Conservation (phyloP, 345 rosid species). For the Brassica rapa region DNA sequence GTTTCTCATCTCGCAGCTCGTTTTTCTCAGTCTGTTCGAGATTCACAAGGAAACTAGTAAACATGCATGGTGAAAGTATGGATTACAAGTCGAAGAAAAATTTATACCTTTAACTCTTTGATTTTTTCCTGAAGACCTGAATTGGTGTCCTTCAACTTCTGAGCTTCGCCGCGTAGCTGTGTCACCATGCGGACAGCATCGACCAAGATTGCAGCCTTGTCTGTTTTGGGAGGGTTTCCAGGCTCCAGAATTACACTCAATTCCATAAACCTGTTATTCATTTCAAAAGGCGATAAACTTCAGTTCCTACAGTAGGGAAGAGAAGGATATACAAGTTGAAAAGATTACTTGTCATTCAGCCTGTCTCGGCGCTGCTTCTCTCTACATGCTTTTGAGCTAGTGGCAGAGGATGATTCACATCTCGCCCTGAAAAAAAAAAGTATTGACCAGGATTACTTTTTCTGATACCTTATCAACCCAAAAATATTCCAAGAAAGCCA, state of each 20-base stretch:
- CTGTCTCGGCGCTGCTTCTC: constrained; percentile 95
- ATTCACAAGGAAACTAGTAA: constrained; percentile 17
- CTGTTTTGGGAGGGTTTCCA: constrained; percentile 89
- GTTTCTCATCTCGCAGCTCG: constrained; percentile 86
- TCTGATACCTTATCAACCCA: not conserved
- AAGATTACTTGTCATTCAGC: constrained; percentile 85
- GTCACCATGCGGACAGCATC: constrained; percentile 84
- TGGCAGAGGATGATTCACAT: constrained; percentile 55
- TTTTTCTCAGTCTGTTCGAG: constrained; percentile 74
- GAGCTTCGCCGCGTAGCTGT: constrained; percentile 72
- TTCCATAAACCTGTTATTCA: constrained; percentile 72
- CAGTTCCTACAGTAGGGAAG: not conserved
- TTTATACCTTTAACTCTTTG: constrained; percentile 67
- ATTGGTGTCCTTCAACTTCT: constrained; percentile 84
- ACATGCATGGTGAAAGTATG: not conserved
- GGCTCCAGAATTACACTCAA: constrained; percentile 81
- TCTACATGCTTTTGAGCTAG: constrained; percentile 97
- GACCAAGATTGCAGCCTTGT: constrained; percentile 81
- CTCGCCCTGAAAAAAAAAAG: constrained; percentile 48
- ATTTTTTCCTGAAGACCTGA: constrained; percentile 80
- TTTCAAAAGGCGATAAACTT: not conserved
- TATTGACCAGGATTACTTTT: not conserved
- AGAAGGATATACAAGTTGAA: constrained; percentile 5
- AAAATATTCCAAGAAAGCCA: not conserved
- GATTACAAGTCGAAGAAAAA: not conserved